phyloP scores from a whole-genome alignment of 495 filamentous ascomycete genomes.

The Evansstolkia leycettana region DNA sequence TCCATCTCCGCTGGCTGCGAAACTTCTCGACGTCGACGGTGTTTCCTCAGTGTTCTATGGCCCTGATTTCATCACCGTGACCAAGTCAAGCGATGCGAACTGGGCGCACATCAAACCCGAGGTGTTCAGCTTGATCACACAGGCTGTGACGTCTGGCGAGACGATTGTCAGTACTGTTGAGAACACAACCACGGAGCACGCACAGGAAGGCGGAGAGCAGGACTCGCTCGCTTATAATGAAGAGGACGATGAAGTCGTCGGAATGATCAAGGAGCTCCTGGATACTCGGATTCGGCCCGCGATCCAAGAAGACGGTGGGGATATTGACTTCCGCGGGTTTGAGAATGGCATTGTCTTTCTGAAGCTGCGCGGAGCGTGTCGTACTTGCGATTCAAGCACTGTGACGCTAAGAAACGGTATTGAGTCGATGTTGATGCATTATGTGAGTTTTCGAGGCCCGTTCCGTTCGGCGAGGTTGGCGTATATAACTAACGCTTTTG shows the following conservation, averaged over 20 bases:
- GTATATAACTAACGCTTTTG: constrained; percentile 9
- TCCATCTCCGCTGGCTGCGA: constrained; percentile 83
- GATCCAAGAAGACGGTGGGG: constrained; percentile 94
- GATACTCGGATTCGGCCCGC: constrained; percentile 90
- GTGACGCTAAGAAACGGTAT: constrained; percentile 95
- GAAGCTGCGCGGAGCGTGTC: constrained; percentile 84
- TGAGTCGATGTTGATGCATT: constrained; percentile 92
- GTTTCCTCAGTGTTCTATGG: constrained; percentile 93
- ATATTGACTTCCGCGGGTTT: constrained; percentile 90
- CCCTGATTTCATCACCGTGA: constrained; percentile 90
- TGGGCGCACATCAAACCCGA: constrained; percentile 96
- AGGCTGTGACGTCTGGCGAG: constrained; percentile 72
- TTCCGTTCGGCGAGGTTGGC: constrained; percentile 1
- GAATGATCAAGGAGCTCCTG: constrained; percentile 97
- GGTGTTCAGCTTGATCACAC: constrained; percentile 87
- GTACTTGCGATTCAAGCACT: constrained; percentile 91
- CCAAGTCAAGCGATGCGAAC: constrained; percentile 71
- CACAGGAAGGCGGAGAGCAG: constrained; percentile 40
- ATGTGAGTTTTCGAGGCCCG: constrained; percentile 31
- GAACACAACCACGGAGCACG: constrained; percentile 39
- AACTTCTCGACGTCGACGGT: constrained; percentile 83
- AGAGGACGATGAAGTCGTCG: constrained; percentile 82
- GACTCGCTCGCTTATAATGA: constrained; percentile 71
- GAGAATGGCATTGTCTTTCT: constrained; percentile 72
- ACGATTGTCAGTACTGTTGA: constrained; percentile 65